Percentiles rank a stretch among this genome's conserved stretches.
phyloP scores from a whole-genome alignment of 768 basidiomycete species.

The Leccinum uliginosum region DNA sequence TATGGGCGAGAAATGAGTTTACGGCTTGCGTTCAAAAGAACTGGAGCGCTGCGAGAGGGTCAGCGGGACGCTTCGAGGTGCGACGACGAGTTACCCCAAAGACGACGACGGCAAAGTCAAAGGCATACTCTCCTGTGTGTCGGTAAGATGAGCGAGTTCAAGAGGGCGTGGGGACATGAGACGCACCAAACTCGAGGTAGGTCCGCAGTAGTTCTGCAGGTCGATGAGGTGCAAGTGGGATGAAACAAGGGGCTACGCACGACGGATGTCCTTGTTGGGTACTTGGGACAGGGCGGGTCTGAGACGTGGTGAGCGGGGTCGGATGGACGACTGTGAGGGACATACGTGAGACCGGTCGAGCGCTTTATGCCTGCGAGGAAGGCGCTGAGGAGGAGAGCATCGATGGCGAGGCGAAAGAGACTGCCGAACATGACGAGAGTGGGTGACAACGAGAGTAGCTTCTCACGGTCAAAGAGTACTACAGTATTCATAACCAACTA shows the following conservation, averaged over 20 bases:
- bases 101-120: constrained; percentile 83
- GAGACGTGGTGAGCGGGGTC: background rate
- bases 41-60: constrained; percentile 50
- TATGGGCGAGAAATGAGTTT: constrained; percentile 1
- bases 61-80: constrained; percentile 1
- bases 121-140: constrained; percentile 69
- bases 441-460: background rate
- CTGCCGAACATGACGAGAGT: constrained; percentile 24
- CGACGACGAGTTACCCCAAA: constrained; percentile 52
- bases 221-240: constrained; percentile 1
- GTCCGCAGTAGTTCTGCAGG: constrained; percentile 60
- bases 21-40: constrained; percentile 60
- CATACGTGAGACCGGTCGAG: constrained; percentile 82
- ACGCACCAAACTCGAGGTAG: constrained; percentile 77
- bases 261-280: constrained; percentile 84
- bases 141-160: background rate
- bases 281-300: constrained; percentile 75
- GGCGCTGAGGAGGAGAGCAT: constrained; percentile 74
- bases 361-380: constrained; percentile 83
- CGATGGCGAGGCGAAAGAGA: constrained; percentile 64
- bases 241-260: constrained; percentile 43
- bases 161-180: background rate
- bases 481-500: constrained; percentile 18
- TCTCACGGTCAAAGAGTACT: constrained; percentile 22
- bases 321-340: constrained; percentile 5